These are phyloP conservation scores for Middelhovenomyces tepae DNA, from an alignment of 805 yeast species.

Conservation along the genomic window DNA sequence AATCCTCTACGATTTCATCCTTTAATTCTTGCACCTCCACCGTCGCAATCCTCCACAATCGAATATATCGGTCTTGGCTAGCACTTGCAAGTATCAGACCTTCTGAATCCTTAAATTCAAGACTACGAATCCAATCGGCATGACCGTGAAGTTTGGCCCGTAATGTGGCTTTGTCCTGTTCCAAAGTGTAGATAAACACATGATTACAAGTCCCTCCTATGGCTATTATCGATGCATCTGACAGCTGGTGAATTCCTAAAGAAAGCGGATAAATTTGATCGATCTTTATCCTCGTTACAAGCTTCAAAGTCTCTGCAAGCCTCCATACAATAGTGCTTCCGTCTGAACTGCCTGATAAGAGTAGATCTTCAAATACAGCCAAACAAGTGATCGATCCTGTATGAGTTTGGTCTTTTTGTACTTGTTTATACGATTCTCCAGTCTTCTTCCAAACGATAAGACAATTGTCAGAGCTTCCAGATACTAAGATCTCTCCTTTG, in stretches of 20 bases:
- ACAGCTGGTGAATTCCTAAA: no score
- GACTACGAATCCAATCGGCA: conserved; percentile 89
- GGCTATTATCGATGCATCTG: conserved; percentile 19
- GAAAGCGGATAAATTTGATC: no score
- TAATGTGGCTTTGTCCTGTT: conserved; percentile 24
- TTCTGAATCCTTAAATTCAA: conserved; percentile 46
- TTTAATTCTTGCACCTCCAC: conserved; percentile 34
- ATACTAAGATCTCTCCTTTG: conserved; percentile 37
- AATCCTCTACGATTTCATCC: conserved; percentile 35
- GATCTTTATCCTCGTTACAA: no score
- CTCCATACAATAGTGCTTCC: conserved; percentile 52
- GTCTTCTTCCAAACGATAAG: conserved; percentile 49
- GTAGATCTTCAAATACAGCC: conserved; percentile 33
- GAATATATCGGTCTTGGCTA: conserved; percentile 84
- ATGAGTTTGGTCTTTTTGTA: conserved; percentile 34
- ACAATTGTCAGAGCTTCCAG: conserved; percentile 60
- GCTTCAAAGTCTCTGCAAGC: conserved; percentile 14
- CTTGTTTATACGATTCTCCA: conserved; percentile 9
- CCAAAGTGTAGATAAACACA: conserved; percentile 43
- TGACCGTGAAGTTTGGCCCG: conserved; percentile 71
- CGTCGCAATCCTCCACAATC: conserved; percentile 66
- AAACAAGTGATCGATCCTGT: conserved; percentile 47
- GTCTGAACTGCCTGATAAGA: conserved; percentile 56
- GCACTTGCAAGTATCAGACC: conserved; percentile 72
- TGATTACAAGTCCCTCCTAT: conserved; percentile 30